A percentile compares a stretch with the other conserved stretches of the same genome.
These are phyloP conservation scores for Nannizziopsis arthrosporioides DNA, from an alignment of 2,329 filamentous ascomycete genomes.

Conservation along the genomic window DNA sequence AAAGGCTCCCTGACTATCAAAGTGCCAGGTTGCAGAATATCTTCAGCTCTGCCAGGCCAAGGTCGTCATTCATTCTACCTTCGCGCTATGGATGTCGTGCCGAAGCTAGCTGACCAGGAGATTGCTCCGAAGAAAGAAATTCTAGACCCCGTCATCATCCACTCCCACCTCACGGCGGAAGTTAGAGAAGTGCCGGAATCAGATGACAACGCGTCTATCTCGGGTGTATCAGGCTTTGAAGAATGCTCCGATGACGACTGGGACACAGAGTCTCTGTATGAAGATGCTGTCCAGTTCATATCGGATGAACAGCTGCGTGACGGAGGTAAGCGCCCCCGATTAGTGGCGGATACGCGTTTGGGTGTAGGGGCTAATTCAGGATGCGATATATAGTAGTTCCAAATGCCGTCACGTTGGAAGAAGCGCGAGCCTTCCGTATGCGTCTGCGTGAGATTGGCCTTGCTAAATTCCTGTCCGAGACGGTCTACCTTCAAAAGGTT, in stretches of 20 bases:
- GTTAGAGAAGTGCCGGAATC: constrained; percentile 9
- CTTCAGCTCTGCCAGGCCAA: constrained; percentile 16
- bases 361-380: constrained; percentile 5
- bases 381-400: constrained; percentile 25
- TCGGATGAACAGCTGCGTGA: constrained; percentile 41
- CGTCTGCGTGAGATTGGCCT: constrained; percentile 67
- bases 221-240: constrained; percentile 23
- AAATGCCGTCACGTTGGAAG: constrained; percentile 53
- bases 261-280: constrained; percentile 42
- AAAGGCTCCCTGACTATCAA: background rate
- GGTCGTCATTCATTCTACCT: constrained; percentile 22
- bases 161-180: constrained; percentile 3
- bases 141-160: constrained; percentile 6
- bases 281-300: constrained; percentile 50
- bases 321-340: constrained; percentile 33
- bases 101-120: constrained; percentile 15
- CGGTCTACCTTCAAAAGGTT: constrained; percentile 56
- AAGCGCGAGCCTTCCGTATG: constrained; percentile 56
- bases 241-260: constrained; percentile 14
- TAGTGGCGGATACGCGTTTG: constrained; percentile 3
- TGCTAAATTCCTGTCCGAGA: constrained; percentile 61
- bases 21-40: constrained; percentile 12
- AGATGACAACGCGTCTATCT: constrained; percentile 25
- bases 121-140: background rate
- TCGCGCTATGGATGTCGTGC: constrained; percentile 30